phyloP scores from a whole-genome alignment of 2,329 filamentous ascomycete species.

The Cryphonectria radicalis region DNA sequence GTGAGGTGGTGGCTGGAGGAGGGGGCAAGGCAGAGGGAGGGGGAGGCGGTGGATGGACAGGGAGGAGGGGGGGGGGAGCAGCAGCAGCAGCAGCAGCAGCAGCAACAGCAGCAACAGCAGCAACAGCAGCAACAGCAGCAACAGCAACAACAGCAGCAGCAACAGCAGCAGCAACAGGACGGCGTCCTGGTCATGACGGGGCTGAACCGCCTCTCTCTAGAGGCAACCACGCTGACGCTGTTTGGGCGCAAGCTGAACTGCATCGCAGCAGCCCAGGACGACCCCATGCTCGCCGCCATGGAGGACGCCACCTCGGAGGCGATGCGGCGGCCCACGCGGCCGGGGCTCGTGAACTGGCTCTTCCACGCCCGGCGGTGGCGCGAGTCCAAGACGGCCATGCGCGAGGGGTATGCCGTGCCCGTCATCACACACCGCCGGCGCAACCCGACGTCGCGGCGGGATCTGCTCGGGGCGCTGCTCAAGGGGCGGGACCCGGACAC shows the following conservation, averaged over 20 bases:
- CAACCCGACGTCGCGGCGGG: conserved; percentile 59
- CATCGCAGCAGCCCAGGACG: conserved; percentile 47
- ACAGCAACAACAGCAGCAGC: not conserved
- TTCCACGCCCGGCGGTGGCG: conserved; percentile 58
- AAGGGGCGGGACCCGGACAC: conserved; percentile 65
- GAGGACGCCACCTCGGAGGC: conserved; percentile 60
- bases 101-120: too few relatives aligned
- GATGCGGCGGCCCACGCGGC: conserved; percentile 58
- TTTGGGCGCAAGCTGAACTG: conserved; percentile 55
- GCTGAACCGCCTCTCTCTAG: conserved; percentile 58
- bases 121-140: too few relatives aligned
- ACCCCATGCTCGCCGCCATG: conserved; percentile 57
- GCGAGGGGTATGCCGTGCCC: conserved; percentile 55
- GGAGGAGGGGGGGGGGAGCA: too few relatives aligned
- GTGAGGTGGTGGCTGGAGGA: conserved; percentile 51
- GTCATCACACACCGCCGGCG: conserved; percentile 60
- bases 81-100: too few relatives aligned
- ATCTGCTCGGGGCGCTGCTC: conserved; percentile 65
- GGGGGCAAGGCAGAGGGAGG: not conserved
- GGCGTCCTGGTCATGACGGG: conserved; percentile 51
- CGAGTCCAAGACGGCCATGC: conserved; percentile 56
- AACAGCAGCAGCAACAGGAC: not conserved
- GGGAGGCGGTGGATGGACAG: too few relatives aligned
- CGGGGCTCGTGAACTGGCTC: conserved; percentile 56
- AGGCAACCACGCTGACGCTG: conserved; percentile 53